phyloP scores from a whole-genome alignment of 208 protist genomes.

The Chromosphaera perkinsii region DNA sequence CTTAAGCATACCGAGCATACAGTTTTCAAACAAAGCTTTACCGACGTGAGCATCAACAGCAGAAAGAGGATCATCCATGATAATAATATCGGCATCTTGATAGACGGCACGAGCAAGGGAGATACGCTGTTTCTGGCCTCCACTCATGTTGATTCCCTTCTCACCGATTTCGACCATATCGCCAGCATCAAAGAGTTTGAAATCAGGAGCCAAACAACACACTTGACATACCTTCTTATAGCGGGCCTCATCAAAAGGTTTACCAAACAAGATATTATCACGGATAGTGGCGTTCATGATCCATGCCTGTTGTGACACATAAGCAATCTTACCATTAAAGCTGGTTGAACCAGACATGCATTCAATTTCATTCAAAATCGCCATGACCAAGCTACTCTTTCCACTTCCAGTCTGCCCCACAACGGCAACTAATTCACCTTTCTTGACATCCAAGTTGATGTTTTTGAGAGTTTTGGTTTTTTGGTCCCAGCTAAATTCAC shows the following conservation, averaged over 20 bases:
- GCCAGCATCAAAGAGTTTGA: constrained; percentile 35
- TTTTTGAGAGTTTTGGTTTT: background rate
- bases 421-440: constrained; percentile 36
- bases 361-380: constrained; percentile 61
- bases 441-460: constrained; percentile 5
- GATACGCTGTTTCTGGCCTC: constrained; percentile 70
- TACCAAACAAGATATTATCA: constrained; percentile 75
- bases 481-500: no score
- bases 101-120: constrained; percentile 63
- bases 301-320: constrained; percentile 69
- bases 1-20: constrained; percentile 48
- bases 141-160: constrained; percentile 66
- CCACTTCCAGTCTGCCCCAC: constrained; percentile 61
- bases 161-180: constrained; percentile 56
- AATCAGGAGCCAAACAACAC: background rate
- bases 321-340: constrained; percentile 56
- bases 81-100: constrained; percentile 50
- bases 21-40: constrained; percentile 58
- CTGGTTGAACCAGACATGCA: no score
- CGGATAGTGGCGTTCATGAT: constrained; percentile 54
- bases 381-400: constrained; percentile 57
- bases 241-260: background rate
- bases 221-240: constrained; percentile 1
- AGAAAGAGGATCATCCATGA: constrained; percentile 78
- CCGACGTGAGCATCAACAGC: constrained; percentile 80